A percentile compares a stretch with the other conserved stretches of the same genome.
These are phyloP conservation scores for Mucor irregularis DNA, from an alignment of 371 early-diverging fungal species.

Conservation along the genomic window DNA sequence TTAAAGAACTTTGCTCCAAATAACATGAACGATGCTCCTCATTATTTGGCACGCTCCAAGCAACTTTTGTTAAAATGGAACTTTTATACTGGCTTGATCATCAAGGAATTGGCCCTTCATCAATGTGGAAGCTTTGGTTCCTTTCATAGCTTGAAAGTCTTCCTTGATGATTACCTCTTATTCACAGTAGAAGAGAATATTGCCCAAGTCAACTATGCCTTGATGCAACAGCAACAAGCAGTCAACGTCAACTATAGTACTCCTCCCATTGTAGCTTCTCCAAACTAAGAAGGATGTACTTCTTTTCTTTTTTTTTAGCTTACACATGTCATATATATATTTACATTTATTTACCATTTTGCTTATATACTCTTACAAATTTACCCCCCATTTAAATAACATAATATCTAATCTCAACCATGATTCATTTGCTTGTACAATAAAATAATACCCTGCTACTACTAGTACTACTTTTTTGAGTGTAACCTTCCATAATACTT, in stretches of 20 bases:
- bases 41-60: constrained; percentile 43
- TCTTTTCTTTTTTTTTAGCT: not conserved
- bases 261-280: not conserved
- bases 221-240: constrained; percentile 10
- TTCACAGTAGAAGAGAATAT: constrained; percentile 54
- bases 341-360: too few relatives aligned
- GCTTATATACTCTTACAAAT: too few relatives aligned
- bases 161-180: constrained; percentile 57
- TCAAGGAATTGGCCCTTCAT: constrained; percentile 48
- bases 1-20: constrained; percentile 22
- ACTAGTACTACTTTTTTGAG: too few relatives aligned
- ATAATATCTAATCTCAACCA: too few relatives aligned
- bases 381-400: too few relatives aligned
- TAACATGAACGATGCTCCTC: constrained; percentile 29
- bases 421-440: too few relatives aligned
- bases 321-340: too few relatives aligned
- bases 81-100: constrained; percentile 41
- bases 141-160: constrained; percentile 45
- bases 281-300: not conserved
- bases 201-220: constrained; percentile 32
- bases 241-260: too few relatives aligned
- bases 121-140: constrained; percentile 40
- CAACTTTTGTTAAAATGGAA: constrained; percentile 59
- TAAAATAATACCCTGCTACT: too few relatives aligned
- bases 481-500: too few relatives aligned